Conservation (phyloP, 345 rosid genomes). For the Euphorbia lathyris region DNA sequence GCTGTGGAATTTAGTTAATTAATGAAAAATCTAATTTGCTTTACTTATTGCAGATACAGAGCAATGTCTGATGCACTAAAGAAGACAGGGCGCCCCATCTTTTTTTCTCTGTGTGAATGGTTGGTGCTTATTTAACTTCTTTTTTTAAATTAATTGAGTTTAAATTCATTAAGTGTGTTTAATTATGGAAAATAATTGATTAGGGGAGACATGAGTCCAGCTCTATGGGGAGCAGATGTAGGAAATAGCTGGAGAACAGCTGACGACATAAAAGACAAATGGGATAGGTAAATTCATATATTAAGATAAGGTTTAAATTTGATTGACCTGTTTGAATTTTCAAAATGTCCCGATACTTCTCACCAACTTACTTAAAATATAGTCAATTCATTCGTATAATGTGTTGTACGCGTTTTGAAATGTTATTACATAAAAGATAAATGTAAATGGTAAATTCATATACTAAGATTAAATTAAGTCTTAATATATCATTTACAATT, state of each 20-base stretch:
- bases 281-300: slow-evolving; percentile 19
- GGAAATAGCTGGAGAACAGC: slow-evolving; percentile 31
- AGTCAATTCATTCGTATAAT: no score
- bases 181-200: neutral
- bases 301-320: no score
- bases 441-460: no score
- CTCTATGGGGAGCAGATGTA: slow-evolving; percentile 19
- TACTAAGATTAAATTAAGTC: no score
- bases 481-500: no score
- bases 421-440: no score
- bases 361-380: no score
- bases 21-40: neutral
- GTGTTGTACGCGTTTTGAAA: no score
- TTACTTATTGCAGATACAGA: slow-evolving; percentile 17
- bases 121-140: slow-evolving; percentile 5
- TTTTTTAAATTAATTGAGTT: neutral
- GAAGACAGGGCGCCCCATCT: slow-evolving; percentile 38
- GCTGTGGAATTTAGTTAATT: neutral
- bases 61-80: slow-evolving; percentile 34
- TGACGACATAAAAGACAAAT: slow-evolving; percentile 24
- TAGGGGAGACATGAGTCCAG: slow-evolving; percentile 26
- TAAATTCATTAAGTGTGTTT: neutral
- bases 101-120: slow-evolving; percentile 50
- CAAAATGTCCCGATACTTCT: no score
- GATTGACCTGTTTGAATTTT: no score